Evolutionary conservation across 257 asterid species (phyloP).

Genomic region (Forsythia suspensa): DNA sequence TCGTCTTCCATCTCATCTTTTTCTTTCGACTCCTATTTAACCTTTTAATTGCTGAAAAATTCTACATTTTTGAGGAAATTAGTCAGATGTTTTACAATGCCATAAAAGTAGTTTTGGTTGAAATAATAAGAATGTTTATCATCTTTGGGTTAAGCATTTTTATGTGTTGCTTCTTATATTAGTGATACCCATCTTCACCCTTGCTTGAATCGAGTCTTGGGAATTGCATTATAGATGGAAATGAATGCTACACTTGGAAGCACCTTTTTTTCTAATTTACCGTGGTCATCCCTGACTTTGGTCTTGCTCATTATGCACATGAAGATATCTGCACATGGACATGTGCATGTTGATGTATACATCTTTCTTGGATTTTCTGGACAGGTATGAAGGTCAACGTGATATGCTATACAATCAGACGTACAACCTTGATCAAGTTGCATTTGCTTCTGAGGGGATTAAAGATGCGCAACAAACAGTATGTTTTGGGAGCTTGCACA

Average conservation of each 20-base stretch:
- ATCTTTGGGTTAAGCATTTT: background rate
- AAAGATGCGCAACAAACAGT: slow-evolving; percentile 99
- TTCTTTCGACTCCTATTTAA: background rate
- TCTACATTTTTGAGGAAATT: background rate
- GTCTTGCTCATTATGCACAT: background rate
- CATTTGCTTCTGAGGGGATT: slow-evolving; percentile 97
- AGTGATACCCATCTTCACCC: background rate
- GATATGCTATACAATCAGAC: slow-evolving; percentile 97
- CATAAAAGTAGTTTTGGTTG: slow-evolving; percentile 2
- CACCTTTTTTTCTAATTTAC: background rate
- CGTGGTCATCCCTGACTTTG: background rate
- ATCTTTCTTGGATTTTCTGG: slow-evolving; percentile 24
- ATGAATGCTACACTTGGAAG: background rate
- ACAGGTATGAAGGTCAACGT: slow-evolving; percentile 97
- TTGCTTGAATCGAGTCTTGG: background rate
- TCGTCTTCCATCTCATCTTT: background rate
- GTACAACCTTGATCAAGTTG: slow-evolving; percentile 91
- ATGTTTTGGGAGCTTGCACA: slow-evolving; percentile 33
- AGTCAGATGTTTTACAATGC: background rate
- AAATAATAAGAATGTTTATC: background rate
- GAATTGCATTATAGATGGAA: slow-evolving; percentile 1
- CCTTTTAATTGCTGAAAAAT: background rate
- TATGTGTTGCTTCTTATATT: background rate
- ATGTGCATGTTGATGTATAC: background rate
- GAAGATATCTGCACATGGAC: slow-evolving; percentile 1